A percentile compares a stretch with the other conserved stretches of the same genome.
phyloP scores from a whole-genome alignment of 2,329 filamentous ascomycete species.

The Thelonectria olida region DNA sequence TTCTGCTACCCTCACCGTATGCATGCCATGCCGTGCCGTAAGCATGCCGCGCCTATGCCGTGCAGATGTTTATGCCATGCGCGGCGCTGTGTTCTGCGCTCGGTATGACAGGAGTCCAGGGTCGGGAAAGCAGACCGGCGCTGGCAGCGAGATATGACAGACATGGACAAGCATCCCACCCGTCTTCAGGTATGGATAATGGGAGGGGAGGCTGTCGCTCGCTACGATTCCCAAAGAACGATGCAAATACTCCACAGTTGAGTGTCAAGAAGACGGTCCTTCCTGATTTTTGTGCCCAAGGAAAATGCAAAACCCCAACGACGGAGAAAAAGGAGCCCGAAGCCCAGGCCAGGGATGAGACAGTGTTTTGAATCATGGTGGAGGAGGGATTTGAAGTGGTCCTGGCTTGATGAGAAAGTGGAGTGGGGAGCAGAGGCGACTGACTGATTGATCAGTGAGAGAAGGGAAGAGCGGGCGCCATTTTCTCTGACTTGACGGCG shows the following conservation, averaged over 20 bases:
- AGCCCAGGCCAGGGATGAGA: conserved; percentile 29
- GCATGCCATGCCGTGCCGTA: conserved; percentile 10
- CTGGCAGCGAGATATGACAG: background rate
- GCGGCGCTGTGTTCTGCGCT: conserved; percentile 11
- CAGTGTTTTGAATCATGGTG: conserved; percentile 26
- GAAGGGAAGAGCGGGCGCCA: conserved; percentile 11
- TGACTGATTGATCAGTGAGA: conserved; percentile 19
- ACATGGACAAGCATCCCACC: background rate
- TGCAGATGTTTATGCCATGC: conserved; percentile 11
- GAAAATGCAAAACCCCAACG: background rate
- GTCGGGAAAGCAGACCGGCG: background rate
- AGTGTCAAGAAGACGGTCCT: background rate
- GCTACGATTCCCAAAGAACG: background rate
- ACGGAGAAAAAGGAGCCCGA: conserved; percentile 19
- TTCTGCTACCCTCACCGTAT: background rate
- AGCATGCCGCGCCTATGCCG: conserved; percentile 4
- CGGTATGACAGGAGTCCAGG: conserved; percentile 3
- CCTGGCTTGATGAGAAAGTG: conserved; percentile 1
- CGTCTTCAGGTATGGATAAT: background rate
- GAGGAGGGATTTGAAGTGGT: conserved; percentile 20
- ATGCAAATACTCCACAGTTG: background rate
- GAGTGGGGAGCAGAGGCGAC: conserved; percentile 1
- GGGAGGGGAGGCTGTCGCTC: background rate
- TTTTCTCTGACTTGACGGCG: conserved; percentile 13
- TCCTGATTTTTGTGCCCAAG: background rate